Evolutionary conservation across 1,139 yeast genomes (phyloP), one percentile per base, ranked within the genome.

Genomic region (Zhuliangozyma blackwelliae): DNA sequence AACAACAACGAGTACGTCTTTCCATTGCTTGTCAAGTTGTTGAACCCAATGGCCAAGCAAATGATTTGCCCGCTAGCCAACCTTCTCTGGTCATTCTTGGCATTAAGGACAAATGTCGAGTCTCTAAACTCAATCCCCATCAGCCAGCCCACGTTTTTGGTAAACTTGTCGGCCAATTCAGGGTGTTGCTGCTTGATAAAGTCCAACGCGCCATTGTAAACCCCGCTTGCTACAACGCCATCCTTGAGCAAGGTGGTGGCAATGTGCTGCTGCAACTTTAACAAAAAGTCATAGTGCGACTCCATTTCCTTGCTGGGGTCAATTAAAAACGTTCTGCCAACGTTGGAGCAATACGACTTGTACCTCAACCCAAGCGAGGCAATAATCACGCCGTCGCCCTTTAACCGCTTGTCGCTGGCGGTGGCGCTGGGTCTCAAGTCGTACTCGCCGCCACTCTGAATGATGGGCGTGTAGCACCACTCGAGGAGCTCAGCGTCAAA

Each of bases 401-500:
- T 74, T 41, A 90, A 71, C 46, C 72, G 74, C 36, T 78, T 77
- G 43, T 79, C 76, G 37, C 77, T 76, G 0, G 95, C 82, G 46
- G 81, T 76, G 1, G 96, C 96, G 45, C 94, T 82, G 32, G 95
- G 94, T 51, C 75, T 82, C 54, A 90, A 69, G 57, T 89, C 96
- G 55, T 81, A 90, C 37, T 80, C 79, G 31, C 88, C 89, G 37
- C 95, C 95, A 50, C 95, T 83, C 62, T 90, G 96, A 41, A 92
- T 75, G 40, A 88, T 85, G 25, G 98, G 97, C 33, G 89, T 79
- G 59, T 88, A 89, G 50, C 96, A 86, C 97, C 97, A 92, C 59
- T 92, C 97, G 27, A 92, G 65, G 45, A 80, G 78, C 44, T 79
- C 81, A 3, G 84, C 70, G 52, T 88, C 96, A 49, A 88, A 84